These are phyloP conservation scores for Fusarium azukiicola DNA, from an alignment of 2,329 filamentous ascomycete species.

Conservation along the genomic window DNA sequence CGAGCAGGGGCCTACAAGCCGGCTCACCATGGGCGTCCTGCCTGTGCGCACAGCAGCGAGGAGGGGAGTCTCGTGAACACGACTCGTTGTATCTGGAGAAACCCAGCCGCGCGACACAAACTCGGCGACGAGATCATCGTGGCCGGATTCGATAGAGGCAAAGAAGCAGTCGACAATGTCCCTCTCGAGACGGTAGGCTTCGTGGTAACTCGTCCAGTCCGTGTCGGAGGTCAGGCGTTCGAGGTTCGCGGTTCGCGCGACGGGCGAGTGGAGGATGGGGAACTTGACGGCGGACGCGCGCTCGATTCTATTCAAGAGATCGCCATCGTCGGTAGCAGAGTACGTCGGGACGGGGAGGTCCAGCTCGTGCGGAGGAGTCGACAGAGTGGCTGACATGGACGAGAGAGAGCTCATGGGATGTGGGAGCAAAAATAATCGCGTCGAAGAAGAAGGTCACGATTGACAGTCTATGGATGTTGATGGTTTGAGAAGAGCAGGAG, in stretches of 20 bases:
- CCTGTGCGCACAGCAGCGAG: slow-evolving; percentile 60
- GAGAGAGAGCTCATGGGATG: not conserved
- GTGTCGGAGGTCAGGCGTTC: slow-evolving; percentile 1
- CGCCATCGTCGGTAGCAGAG: slow-evolving; percentile 41
- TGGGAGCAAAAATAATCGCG: not conserved
- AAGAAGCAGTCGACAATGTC: slow-evolving; percentile 59
- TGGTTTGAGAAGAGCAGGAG: not conserved
- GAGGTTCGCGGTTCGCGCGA: not conserved
- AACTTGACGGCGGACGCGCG: slow-evolving; percentile 40
- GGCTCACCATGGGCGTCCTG: slow-evolving; percentile 58
- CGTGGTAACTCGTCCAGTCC: slow-evolving; percentile 13
- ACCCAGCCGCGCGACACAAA: slow-evolving; percentile 61
- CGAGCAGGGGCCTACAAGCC: too few relatives aligned
- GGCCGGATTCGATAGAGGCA: slow-evolving; percentile 50
- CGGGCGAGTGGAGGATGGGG: slow-evolving; percentile 45
- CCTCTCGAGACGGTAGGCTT: slow-evolving; percentile 43
- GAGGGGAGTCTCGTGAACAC: slow-evolving; percentile 59
- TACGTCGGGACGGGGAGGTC: slow-evolving; percentile 45
- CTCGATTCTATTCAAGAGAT: slow-evolving; percentile 48
- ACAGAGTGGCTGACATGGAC: not conserved
- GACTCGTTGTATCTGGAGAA: slow-evolving; percentile 61
- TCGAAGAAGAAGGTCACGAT: not conserved
- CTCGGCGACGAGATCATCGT: slow-evolving; percentile 55
- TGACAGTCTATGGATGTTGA: not conserved
- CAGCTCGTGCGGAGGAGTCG: not conserved